Percentiles rank a stretch among this genome's conserved stretches.
These are phyloP conservation scores for Crucihimalaya himalaica DNA, from an alignment of 345 rosid species.

Conservation along the genomic window DNA sequence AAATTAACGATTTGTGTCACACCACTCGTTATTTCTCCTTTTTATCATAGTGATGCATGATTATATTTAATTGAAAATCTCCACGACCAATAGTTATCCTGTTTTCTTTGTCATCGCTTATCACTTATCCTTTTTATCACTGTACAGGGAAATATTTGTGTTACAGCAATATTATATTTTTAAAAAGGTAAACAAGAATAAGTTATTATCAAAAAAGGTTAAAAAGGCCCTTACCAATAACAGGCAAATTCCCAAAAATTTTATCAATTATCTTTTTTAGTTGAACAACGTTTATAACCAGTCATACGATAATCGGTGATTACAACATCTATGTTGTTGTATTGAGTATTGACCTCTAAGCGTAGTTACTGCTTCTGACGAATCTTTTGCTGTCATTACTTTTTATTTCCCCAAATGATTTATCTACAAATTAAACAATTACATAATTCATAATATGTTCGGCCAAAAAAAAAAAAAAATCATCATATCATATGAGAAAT, in stretches of 20 bases:
- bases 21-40: not conserved
- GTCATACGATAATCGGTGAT: conserved; percentile 63
- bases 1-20: not conserved
- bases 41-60: not conserved
- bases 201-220: conserved; percentile 2
- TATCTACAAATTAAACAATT: not conserved
- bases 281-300: conserved; percentile 50
- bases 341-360: too few relatives aligned
- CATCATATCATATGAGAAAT: not conserved
- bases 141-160: not conserved
- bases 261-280: conserved; percentile 43
- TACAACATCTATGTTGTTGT: conserved; percentile 47
- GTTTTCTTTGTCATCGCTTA: not conserved
- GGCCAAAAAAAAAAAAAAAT: not conserved
- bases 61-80: not conserved
- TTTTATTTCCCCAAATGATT: not conserved
- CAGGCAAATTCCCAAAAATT: conserved; percentile 53
- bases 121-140: not conserved
- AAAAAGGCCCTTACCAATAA: conserved; percentile 46
- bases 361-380: conserved; percentile 49
- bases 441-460: not conserved
- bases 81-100: conserved; percentile 4
- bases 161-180: not conserved
- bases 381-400: conserved; percentile 44
- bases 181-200: not conserved